A percentile compares a stretch with the other conserved stretches of the same genome.
Conservation (phyloP, 371 early-diverging fungal genomes). For the Choanephora cucurbitarum region DNA sequence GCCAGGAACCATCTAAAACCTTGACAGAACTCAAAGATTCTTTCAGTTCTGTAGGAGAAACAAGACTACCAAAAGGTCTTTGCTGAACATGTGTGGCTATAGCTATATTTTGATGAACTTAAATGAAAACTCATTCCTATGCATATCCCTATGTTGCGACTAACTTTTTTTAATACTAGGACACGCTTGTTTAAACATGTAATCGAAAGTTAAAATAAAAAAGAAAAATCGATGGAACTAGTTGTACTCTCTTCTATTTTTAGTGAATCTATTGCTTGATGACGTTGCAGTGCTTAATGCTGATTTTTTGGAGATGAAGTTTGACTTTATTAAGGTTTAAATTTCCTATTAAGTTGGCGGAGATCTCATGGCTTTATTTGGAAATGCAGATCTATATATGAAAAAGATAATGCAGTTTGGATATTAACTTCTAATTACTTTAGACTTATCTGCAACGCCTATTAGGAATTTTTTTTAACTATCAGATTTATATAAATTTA, state of each 20-base stretch:
- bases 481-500: not conserved
- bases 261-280: constrained; percentile 1
- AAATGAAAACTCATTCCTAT: not conserved
- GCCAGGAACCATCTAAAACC: constrained; percentile 89
- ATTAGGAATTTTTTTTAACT: not conserved
- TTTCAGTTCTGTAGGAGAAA: constrained; percentile 30
- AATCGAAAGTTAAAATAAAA: not conserved
- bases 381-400: not conserved
- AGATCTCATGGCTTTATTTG: not conserved
- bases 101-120: not conserved
- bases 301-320: not conserved
- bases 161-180: constrained; percentile 7
- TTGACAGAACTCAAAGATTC: constrained; percentile 53
- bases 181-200: constrained; percentile 17
- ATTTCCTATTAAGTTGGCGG: constrained; percentile 5
- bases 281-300: constrained; percentile 6
- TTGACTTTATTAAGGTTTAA: constrained; percentile 5
- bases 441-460: not conserved
- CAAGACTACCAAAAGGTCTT: constrained; percentile 30
- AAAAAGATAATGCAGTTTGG: not conserved
- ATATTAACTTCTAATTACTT: not conserved
- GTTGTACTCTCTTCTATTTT: not conserved
- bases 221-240: constrained; percentile 1
- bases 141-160: not conserved
- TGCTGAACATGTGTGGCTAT: constrained; percentile 3